Base-by-base conservation (phyloP, 2,329 filamentous ascomycete genomes). In the Elsinoe arachidis region DNA sequence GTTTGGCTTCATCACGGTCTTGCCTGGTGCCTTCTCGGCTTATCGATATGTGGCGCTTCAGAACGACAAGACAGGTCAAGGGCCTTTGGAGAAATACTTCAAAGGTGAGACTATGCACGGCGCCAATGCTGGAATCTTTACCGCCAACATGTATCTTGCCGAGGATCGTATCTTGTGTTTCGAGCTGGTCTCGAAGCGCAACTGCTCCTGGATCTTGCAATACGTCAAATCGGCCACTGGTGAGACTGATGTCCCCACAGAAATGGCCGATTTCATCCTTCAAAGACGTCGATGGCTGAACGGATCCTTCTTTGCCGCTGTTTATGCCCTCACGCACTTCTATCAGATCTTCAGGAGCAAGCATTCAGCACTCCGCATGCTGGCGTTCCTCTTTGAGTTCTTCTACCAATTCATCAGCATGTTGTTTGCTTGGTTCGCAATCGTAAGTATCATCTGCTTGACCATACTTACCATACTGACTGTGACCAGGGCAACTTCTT, bases 101-200 rank as follows among this genome's bases (percentile, higher is more conserved):
- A 83, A 90, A 38, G 93, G 93, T 65, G 93, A 97, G 74, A 96
- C 91, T 70, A 89, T 97, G 75, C 92, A 97, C 68, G 88, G 88
- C 64, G 86, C 88, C 57, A 90, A 90, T 63, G 92, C 92, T 11
- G 93, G 92, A 68, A 92, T 97, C 63, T 99, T 99, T 74, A 96
- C 92, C 2, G 92, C 93, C 64, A 99, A 99, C 73, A 99, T 99
- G 93, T 99, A 97, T 69, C 82, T 99, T 59, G 93, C 93, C 57
- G 93, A 99, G 70, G 93, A 99, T 80, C 89, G 93, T 78, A 99
- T 99, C 69, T 84, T 99, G 35, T 99, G 93, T 73, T 99, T 96
- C 79, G 93, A 99, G 74, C 84, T 99, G 54, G 93, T 99, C 60
- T 90, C 91, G 46, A 99, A 99, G 76, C 85, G 93, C 62, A 96